Conservation (phyloP, 1,284 basidiomycete species). For the Boletus chippewaensis region DNA sequence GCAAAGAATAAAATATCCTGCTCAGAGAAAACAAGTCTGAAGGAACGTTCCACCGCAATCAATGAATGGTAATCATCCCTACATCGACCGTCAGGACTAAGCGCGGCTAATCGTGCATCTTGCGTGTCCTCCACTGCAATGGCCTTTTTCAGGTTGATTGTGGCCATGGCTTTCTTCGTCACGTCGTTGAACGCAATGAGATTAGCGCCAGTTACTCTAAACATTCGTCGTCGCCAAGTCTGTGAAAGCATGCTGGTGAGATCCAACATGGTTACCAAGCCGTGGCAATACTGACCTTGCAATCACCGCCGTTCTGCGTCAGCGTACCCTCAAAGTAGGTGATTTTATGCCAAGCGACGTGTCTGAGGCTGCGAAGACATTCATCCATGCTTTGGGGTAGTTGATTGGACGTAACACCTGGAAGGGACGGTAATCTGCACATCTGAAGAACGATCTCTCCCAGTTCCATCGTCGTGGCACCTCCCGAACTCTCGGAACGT, state of each 20-base stretch:
- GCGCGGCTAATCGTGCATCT: slow-evolving; percentile 40
- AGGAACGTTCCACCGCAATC: slow-evolving; percentile 77
- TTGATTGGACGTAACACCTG: slow-evolving; percentile 69
- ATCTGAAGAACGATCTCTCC: slow-evolving; percentile 83
- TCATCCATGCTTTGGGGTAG: slow-evolving; percentile 91
- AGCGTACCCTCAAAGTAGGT: slow-evolving; percentile 89
- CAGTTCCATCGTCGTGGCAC: slow-evolving; percentile 53
- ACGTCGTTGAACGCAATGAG: slow-evolving; percentile 92
- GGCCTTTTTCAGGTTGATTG: slow-evolving; percentile 87
- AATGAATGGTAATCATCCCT: slow-evolving; percentile 64
- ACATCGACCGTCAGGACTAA: slow-evolving; percentile 42
- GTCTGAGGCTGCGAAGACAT: slow-evolving; percentile 80
- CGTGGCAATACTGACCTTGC: slow-evolving; percentile 51
- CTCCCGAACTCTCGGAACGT: slow-evolving; percentile 50
- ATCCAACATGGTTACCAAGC: background rate
- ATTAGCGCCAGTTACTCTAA: slow-evolving; percentile 82
- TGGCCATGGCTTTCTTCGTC: slow-evolving; percentile 84
- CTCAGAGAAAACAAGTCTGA: slow-evolving; percentile 78
- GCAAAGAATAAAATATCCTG: slow-evolving; percentile 88
- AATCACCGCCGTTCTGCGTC: slow-evolving; percentile 95
- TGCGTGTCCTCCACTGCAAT: slow-evolving; percentile 72
- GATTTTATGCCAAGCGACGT: slow-evolving; percentile 87
- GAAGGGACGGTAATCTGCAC: slow-evolving; percentile 84
- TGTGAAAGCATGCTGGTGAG: slow-evolving; percentile 29
- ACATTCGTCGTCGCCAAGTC: slow-evolving; percentile 84